Evolutionary conservation across 1,284 basidiomycete species (phyloP), one percentile per base, ranked within the genome.

Genomic region (Rhodofomes roseus): DNA sequence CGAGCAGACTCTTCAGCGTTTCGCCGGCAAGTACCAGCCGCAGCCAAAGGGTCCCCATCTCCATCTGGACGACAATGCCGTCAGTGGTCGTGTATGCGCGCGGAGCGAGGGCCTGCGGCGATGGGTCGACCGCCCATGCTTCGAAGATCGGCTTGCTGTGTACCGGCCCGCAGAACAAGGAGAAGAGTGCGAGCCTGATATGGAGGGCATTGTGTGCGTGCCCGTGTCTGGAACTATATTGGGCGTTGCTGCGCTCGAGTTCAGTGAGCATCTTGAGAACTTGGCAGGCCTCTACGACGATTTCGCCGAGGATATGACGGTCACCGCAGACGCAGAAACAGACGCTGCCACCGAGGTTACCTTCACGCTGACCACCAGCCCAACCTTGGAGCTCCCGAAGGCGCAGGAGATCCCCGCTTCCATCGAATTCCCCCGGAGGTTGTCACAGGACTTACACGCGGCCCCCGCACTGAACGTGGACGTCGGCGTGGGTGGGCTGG

Each of bases 211-310:
- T n/a, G 57, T 58, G 11, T 57, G 44, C 50, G 56, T 58, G 73
- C 68, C 40, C 68, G 71, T 53, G 66, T 78, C 60, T 76, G 84
- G 66, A 70, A 79, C 59, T 60, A 69, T 77, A 5, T 73, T 82
- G 23, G 89, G 85, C n/a, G 86, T 92, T 44, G 85, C 87, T 55
- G 85, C 85, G 44, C 77, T 92, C 51, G 90, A 92, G 65, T 87
- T 83, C 65, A 88, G 89, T 12, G 81, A 84, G 59, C 71, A 77
- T 22, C 68, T 90, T 27, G 88, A 92, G 65, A 73, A 80, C 23
- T 75, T 90, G 71, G 83, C 82, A 29, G 82, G 78, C 18, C 65
- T 76, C 25, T 66, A 65, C 55, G 67, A 66, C 56, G 60, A 63
- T 37, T 31, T 52, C 27, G 3, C 50, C 31, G 62, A 66, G n/a